These are phyloP conservation scores for Polygonum aviculare DNA, from an alignment of 148 eudicot genomes.

Conservation along the genomic window DNA sequence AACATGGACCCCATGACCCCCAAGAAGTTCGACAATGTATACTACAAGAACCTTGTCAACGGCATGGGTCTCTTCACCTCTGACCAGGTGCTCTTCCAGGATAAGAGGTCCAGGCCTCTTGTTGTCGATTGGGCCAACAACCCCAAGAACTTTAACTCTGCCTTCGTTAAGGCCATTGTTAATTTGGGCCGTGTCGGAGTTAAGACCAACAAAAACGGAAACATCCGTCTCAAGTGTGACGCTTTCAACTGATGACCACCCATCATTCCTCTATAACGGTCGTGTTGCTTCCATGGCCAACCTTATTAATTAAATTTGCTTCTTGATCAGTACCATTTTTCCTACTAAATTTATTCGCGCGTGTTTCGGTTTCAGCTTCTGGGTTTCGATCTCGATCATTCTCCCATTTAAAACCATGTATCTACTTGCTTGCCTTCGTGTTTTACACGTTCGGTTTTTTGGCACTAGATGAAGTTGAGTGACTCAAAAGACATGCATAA, in stretches of 20 bases:
- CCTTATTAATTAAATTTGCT: too few species aligned
- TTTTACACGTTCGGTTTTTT: too few species aligned
- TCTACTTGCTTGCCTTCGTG: too few species aligned
- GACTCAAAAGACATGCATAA: too few species aligned
- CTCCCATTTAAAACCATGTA: too few species aligned
- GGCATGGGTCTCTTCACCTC: slow-evolving; percentile 12
- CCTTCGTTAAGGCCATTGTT: slow-evolving; percentile 36
- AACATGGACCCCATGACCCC: slow-evolving; percentile 57
- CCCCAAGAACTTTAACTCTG: slow-evolving; percentile 22
- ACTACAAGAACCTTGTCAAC: slow-evolving; percentile 12
- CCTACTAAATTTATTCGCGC: not conserved
- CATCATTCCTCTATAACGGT: not conserved
- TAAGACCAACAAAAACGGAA: slow-evolving; percentile 35
- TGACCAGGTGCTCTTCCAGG: slow-evolving; percentile 11
- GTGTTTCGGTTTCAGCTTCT: not conserved
- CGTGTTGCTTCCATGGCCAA: not conserved
- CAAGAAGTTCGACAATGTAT: slow-evolving; percentile 31
- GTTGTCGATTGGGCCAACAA: slow-evolving; percentile 30
- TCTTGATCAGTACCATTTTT: not conserved
- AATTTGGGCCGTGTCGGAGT: slow-evolving; percentile 57
- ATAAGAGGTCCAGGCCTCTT: slow-evolving; percentile 3
- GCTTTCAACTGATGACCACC: slow-evolving; percentile 25
- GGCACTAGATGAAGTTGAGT: too few species aligned
- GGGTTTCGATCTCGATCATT: not conserved
- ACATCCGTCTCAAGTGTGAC: slow-evolving; percentile 39